Evolutionary conservation across 1,139 yeast genomes (phyloP), one percentile per base, ranked within the genome.

Genomic region (Geotrichum siamense): DNA sequence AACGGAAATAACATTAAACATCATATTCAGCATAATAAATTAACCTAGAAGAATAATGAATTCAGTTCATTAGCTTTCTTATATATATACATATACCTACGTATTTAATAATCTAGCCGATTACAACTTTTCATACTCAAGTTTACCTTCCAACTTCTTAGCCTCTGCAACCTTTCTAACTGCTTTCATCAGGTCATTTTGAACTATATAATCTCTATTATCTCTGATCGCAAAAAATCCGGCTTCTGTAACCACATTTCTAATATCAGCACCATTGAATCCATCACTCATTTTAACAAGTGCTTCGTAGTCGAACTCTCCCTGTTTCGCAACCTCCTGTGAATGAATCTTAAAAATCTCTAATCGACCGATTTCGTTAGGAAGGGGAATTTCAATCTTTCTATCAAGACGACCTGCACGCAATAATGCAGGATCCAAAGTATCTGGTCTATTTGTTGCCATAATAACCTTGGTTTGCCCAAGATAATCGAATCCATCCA

Each of bases 391-490:
- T 68, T 93, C 99, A 58, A 93, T 86, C 67, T 93, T 93, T 63
- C 98, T 77, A 66, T 93, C 99, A 61, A 93, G 78, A 70, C 99
- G 82, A 55, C 99, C 99, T 2, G 98, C 97, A 71, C 99, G 84
- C 56, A 93, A 74, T 56, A 93, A 72, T 2, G 99, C 99, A n/a
- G 99, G 99, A 65, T 93, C 99, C 54, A 93, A 74, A 9, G 98
- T 91, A 64, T 93, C 98, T 10, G 98, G 98, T 68, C 99, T 78
- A 65, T 93, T 93, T 21, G 99, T 93, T 29, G 99, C 99, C 98
- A 93, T 93, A 58, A 93, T 93, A 45, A 93, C 89, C 70, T 93
- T 93, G 2, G 98, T 93, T 67, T 87, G 95, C 30, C 98, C 98
- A 59, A 93, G 74, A 48, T 87, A 83, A 64, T 93, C 98, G 64